Base-by-base conservation (phyloP, 2,329 filamentous ascomycete genomes). In the Drechslerella coelobrocha region DNA sequence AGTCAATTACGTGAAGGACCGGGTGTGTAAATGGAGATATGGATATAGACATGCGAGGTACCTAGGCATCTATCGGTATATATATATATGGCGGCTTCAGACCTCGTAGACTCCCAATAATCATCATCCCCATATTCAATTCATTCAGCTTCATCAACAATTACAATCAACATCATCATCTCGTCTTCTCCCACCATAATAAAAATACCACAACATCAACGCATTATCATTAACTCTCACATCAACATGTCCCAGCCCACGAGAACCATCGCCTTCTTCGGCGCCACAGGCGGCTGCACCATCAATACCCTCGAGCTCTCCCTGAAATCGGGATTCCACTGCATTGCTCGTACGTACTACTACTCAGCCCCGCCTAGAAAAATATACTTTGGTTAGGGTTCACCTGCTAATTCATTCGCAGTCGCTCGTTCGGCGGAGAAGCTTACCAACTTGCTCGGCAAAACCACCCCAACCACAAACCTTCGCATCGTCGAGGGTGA, bases 231-330 rank as follows among this genome's bases (percentile, higher is more conserved):
- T 4, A 14, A 48, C 41, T 7, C 43, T 7, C 31, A 31, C 10
- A 34, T 39, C 21, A 52, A 41, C 31, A 72, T 72, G 68, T 54
- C 65, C 14, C 43, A 65, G 50, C 43, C 72, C 57, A 61, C 74
- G 41, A 80, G 81, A 72, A 80, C 82, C 2, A 76, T 84, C 61
- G 79, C 82, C 47, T 84, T 86, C 78, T 79, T 85, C 57, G 84
- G 84, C 66, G 82, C 83, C 43, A 84, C 81, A 21, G 81, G 80
- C 31, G 84, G 84, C 51, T 79, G 79, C 72, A 83, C 81, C 57
- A 80, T 84, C 61, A 77, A 82, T 1, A 78, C 80, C 14, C 81
- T 86, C 41, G 79, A 79, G 23, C 78, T 78, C 41, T 78, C 80
- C 24, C 80, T 86, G 7, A 78, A 79, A 14, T 81, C 80, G 9